A percentile compares a stretch with the other conserved stretches of the same genome.
Conservation (phyloP, 2,329 filamentous ascomycete genomes). For the Rhexocercosporidium sp. region DNA sequence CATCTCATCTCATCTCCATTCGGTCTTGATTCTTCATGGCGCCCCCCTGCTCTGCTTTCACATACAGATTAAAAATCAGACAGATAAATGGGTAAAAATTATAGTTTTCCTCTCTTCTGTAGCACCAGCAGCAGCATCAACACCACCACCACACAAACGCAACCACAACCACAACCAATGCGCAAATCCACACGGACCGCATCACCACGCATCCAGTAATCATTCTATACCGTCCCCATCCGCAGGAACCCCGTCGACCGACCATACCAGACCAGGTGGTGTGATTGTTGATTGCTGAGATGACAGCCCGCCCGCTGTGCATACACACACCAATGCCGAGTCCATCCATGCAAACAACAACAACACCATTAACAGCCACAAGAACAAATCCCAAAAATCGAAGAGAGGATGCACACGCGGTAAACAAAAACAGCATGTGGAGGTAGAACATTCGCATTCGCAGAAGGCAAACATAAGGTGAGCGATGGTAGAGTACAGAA, state of each 20-base stretch:
- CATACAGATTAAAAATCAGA: neutral
- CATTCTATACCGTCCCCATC: neutral
- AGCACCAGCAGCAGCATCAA: no score
- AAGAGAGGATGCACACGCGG: neutral
- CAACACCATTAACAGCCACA: neutral
- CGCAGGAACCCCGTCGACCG: neutral
- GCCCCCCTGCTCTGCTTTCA: no score
- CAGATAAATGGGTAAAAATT: neutral
- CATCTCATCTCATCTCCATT: no score
- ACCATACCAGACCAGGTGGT: neutral
- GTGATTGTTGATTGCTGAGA: no score
- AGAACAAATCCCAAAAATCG: neutral
- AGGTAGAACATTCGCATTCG: neutral
- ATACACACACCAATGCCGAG: neutral
- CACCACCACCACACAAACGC: no score
- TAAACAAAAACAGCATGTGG: neutral
- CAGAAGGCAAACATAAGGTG: conserved; percentile 19
- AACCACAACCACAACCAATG: neutral
- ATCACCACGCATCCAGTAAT: neutral
- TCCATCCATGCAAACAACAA: neutral
- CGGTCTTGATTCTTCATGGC: no score
- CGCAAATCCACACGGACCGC: no score
- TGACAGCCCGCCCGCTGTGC: neutral
- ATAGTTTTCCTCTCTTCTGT: neutral
- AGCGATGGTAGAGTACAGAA: conserved; percentile 26